These are phyloP conservation scores for Linum usitatissimum DNA, from an alignment of 345 rosid genomes.

Conservation along the genomic window DNA sequence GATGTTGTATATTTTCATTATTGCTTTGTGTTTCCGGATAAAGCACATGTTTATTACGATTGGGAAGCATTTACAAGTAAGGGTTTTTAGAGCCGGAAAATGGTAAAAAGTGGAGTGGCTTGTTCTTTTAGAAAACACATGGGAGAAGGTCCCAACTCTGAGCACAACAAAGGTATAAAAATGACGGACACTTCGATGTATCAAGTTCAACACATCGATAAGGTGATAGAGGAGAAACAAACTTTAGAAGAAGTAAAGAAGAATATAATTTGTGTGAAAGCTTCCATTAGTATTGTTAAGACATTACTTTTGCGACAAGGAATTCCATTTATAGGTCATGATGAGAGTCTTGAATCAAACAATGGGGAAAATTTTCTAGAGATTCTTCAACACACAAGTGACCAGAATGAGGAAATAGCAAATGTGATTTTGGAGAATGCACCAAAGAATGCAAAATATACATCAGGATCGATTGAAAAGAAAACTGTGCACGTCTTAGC, in stretches of 20 bases:
- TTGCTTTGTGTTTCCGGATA: too few relatives aligned
- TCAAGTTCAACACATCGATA: neutral
- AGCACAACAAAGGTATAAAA: neutral
- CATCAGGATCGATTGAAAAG: neutral
- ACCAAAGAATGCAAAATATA: slow-evolving; percentile 3
- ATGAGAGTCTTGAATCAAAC: neutral
- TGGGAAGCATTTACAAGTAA: too few relatives aligned
- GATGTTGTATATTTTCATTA: too few relatives aligned
- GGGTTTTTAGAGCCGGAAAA: too few relatives aligned
- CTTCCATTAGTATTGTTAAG: neutral
- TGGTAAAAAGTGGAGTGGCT: too few relatives aligned
- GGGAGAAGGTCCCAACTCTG: too few relatives aligned
- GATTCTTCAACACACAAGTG: neutral
- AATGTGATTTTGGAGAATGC: slow-evolving; percentile 6
- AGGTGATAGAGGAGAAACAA: neutral
- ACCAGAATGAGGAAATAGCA: neutral
- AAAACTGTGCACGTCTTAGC: slow-evolving; percentile 4
- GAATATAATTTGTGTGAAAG: too few relatives aligned
- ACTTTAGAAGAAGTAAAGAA: neutral
- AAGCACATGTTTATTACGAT: too few relatives aligned
- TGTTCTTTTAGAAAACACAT: too few relatives aligned
- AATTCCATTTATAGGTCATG: slow-evolving; percentile 2
- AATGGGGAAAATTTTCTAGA: slow-evolving; percentile 5
- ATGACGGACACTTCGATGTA: neutral
- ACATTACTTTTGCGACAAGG: neutral